Conservation (phyloP, 345 rosid species). For the Fremontodendron californicum region DNA sequence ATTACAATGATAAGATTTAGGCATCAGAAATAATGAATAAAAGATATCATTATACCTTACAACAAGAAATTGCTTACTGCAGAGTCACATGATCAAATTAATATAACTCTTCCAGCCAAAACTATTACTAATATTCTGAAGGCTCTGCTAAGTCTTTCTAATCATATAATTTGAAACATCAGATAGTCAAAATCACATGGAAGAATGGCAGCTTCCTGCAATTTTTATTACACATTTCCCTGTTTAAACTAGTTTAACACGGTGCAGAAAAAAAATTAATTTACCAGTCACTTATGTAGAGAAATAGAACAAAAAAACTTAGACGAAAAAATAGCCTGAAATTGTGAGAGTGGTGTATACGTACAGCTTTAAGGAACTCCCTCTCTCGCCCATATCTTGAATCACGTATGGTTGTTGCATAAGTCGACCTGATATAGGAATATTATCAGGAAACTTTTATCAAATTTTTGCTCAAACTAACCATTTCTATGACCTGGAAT, state of each 20-base stretch:
- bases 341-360: slow-evolving; percentile 25
- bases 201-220: slow-evolving; percentile 4
- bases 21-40: background rate
- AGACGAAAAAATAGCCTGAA: background rate
- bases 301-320: background rate
- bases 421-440: slow-evolving; percentile 65
- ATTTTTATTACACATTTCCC: background rate
- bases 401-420: slow-evolving; percentile 88
- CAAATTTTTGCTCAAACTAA: background rate
- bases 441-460: background rate
- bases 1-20: background rate
- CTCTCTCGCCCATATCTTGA: slow-evolving; percentile 88
- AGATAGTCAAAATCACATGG: background rate
- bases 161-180: background rate
- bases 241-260: background rate
- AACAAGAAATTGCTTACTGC: background rate
- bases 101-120: background rate
- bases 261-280: background rate
- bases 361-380: slow-evolving; percentile 92
- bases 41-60: background rate
- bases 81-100: background rate
- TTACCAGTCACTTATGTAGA: background rate
- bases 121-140: background rate
- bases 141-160: background rate
- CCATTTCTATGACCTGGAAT: background rate